Evolutionary conservation across 495 filamentous ascomycete species (phyloP).

Genomic region (Cercophora newfieldiana): DNA sequence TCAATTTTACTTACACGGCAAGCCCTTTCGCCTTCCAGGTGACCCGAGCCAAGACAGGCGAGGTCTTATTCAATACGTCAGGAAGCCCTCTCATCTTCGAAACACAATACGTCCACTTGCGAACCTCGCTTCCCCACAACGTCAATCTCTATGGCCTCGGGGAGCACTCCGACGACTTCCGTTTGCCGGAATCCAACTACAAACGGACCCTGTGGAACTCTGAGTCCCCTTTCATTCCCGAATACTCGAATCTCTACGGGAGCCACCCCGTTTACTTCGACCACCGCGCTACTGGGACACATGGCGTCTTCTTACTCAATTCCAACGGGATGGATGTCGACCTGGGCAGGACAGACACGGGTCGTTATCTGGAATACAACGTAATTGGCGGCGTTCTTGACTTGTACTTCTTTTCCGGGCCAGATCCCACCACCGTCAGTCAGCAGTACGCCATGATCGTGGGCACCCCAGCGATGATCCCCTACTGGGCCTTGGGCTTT

Average conservation of each 20-base stretch:
- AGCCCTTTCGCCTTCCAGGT: slow-evolving; percentile 80
- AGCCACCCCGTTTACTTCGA: slow-evolving; percentile 86
- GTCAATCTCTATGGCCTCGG: slow-evolving; percentile 79
- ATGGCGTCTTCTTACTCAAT: slow-evolving; percentile 84
- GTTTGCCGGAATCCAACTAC: slow-evolving; percentile 67
- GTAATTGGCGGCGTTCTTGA: slow-evolving; percentile 78
- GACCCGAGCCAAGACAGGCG: slow-evolving; percentile 55
- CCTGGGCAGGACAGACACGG: slow-evolving; percentile 61
- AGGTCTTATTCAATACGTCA: slow-evolving; percentile 78
- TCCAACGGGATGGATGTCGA: slow-evolving; percentile 90
- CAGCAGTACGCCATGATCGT: slow-evolving; percentile 73
- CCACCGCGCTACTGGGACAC: slow-evolving; percentile 68
- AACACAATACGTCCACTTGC: slow-evolving; percentile 70
- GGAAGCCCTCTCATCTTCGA: slow-evolving; percentile 74
- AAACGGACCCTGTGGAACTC: slow-evolving; percentile 80
- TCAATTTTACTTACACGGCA: slow-evolving; percentile 64
- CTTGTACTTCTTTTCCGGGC: slow-evolving; percentile 81
- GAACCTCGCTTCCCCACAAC: slow-evolving; percentile 64
- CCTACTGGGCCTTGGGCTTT: slow-evolving; percentile 84
- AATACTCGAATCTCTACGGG: slow-evolving; percentile 70
- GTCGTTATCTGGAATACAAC: slow-evolving; percentile 83
- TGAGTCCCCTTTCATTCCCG: slow-evolving; percentile 61
- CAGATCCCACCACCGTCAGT: slow-evolving; percentile 68
- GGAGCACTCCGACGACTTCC: slow-evolving; percentile 74
- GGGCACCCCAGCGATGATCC: slow-evolving; percentile 72